A percentile compares a stretch with the other conserved stretches of the same genome.
Evolutionary conservation across 1,284 basidiomycete genomes (phyloP).

Genomic region (Naganishia sp.): DNA sequence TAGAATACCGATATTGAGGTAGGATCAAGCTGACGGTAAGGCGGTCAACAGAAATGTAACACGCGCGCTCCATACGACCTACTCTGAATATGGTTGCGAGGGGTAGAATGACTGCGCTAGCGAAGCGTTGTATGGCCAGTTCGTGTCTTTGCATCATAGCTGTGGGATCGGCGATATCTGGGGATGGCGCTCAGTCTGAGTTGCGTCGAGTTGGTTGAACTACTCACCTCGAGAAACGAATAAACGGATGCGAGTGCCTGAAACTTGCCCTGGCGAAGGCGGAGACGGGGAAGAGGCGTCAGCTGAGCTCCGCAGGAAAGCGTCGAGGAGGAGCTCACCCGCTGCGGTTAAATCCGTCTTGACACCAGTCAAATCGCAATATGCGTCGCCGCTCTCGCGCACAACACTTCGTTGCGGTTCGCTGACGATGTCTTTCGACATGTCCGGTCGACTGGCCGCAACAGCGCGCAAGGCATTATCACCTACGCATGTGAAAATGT

Average conservation of each 20-base stretch:
- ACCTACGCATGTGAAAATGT: constrained; percentile 18
- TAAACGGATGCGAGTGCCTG: constrained; percentile 60
- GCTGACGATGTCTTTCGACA: constrained; percentile 60
- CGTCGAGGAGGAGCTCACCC: constrained; percentile 54
- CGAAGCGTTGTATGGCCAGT: constrained; percentile 60
- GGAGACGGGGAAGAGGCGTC: neutral
- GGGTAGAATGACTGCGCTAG: constrained; percentile 60
- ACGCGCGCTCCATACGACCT: constrained; percentile 27
- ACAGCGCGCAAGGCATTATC: constrained; percentile 66
- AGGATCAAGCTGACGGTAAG: constrained; percentile 47
- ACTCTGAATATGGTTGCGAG: constrained; percentile 47
- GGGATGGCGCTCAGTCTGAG: constrained; percentile 1
- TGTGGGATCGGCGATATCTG: constrained; percentile 36
- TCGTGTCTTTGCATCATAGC: constrained; percentile 40
- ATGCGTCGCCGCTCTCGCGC: constrained; percentile 72
- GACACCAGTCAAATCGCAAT: constrained; percentile 76
- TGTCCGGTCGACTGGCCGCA: constrained; percentile 69
- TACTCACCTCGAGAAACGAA: constrained; percentile 66
- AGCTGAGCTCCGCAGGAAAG: neutral
- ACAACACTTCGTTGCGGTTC: constrained; percentile 69
- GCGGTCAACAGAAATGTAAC: neutral
- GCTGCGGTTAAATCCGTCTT: constrained; percentile 64
- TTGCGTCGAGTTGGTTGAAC: neutral
- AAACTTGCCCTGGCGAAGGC: constrained; percentile 60
- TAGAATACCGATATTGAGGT: constrained; percentile 82